These are phyloP conservation scores for Fusarium multiceps DNA, from an alignment of 2,329 filamentous ascomycete genomes.

Conservation along the genomic window DNA sequence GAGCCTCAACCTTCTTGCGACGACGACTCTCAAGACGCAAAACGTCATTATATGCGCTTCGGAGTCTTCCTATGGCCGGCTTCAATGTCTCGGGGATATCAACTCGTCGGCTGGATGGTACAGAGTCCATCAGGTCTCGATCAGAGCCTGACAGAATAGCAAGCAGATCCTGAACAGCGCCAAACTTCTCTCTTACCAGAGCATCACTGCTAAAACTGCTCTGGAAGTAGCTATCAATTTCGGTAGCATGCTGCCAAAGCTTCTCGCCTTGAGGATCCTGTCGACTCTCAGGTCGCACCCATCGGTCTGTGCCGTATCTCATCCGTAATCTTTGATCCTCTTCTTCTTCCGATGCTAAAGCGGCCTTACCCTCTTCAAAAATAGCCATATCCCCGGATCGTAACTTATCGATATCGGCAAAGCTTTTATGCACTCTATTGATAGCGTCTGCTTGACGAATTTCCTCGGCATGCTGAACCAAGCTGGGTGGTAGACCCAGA, in stretches of 20 bases:
- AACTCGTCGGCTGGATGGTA: constrained; percentile 84
- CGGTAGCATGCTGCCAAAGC: constrained; percentile 77
- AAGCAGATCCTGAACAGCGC: constrained; percentile 78
- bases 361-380: constrained; percentile 84
- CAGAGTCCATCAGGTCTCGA: constrained; percentile 84
- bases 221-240: constrained; percentile 89
- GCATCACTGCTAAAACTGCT: constrained; percentile 66
- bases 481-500: constrained; percentile 83
- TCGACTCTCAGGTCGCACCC: constrained; percentile 77
- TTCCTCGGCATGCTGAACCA: constrained; percentile 93
- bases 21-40: constrained; percentile 83
- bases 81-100: constrained; percentile 85
- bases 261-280: constrained; percentile 74
- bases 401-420: constrained; percentile 91
- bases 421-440: constrained; percentile 78
- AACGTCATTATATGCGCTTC: constrained; percentile 86
- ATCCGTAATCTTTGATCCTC: constrained; percentile 82
- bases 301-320: constrained; percentile 89
- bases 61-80: constrained; percentile 78
- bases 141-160: constrained; percentile 82
- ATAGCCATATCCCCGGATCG: constrained; percentile 80
- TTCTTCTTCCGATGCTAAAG: constrained; percentile 81
- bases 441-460: constrained; percentile 91
- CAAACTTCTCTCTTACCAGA: constrained; percentile 80
- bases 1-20: constrained; percentile 79